Percentiles rank a stretch among this genome's conserved stretches.
These are phyloP conservation scores for Cystofilobasidium ferigula DNA, from an alignment of 768 basidiomycete genomes.

Conservation along the genomic window DNA sequence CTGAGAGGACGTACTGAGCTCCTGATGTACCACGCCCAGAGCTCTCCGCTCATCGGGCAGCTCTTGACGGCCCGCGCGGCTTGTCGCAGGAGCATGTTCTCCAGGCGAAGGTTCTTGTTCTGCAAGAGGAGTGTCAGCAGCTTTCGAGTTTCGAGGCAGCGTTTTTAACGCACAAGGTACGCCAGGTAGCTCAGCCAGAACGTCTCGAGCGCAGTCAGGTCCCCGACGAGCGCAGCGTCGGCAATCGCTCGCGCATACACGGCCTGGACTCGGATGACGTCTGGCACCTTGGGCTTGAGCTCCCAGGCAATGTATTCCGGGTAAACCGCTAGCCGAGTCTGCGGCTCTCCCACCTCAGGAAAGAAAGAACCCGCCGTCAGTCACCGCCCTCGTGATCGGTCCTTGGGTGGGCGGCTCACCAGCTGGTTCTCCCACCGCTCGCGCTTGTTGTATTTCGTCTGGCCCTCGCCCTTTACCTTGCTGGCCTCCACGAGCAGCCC, in stretches of 20 bases:
- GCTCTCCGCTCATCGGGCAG: slow-evolving; percentile 61
- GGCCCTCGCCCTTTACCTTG: slow-evolving; percentile 43
- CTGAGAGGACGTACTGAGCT: slow-evolving; percentile 47
- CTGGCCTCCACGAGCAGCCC: slow-evolving; percentile 62
- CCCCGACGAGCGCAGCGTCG: slow-evolving; percentile 23
- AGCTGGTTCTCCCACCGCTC: slow-evolving; percentile 22
- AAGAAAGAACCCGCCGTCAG: background rate
- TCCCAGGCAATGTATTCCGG: slow-evolving; percentile 33
- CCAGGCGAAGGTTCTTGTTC: slow-evolving; percentile 10
- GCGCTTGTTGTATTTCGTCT: slow-evolving; percentile 3
- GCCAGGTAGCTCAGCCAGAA: slow-evolving; percentile 63
- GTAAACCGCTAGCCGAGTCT: slow-evolving; percentile 22
- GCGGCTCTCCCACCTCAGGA: too few species aligned
- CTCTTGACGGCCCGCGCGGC: slow-evolving; percentile 49
- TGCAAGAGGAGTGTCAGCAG: background rate
- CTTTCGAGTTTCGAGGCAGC: background rate
- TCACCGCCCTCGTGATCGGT: too few species aligned
- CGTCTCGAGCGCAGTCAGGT: slow-evolving; percentile 21
- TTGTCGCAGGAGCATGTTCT: slow-evolving; percentile 5
- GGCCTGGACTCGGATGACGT: slow-evolving; percentile 27
- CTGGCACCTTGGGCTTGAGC: slow-evolving; percentile 30
- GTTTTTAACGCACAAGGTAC: slow-evolving; percentile 48
- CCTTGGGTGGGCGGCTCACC: background rate
- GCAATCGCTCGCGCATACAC: slow-evolving; percentile 29
- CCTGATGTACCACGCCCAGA: slow-evolving; percentile 68